A percentile compares a stretch with the other conserved stretches of the same genome.
Conservation (phyloP, 1,284 basidiomycete genomes). For the Malassezia psittaci region DNA sequence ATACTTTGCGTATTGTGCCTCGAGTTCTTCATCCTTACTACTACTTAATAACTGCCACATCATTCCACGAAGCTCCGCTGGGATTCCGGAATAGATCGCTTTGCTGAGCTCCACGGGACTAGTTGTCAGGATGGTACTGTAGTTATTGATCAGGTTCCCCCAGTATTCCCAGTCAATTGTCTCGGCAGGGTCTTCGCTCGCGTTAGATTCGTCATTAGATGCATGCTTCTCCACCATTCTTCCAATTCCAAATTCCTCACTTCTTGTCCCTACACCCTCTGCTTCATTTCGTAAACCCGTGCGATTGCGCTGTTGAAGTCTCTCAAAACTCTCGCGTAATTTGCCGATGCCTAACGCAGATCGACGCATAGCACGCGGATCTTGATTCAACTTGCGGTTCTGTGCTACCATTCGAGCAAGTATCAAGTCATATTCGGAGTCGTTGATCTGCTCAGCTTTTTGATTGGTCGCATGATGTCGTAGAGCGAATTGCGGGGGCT, state of each 20-base stretch:
- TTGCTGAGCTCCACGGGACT: slow-evolving; percentile 58
- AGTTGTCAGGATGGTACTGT: slow-evolving; percentile 23
- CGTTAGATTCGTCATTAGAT: not conserved
- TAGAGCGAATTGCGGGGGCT: not conserved
- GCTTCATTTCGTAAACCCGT: slow-evolving; percentile 10
- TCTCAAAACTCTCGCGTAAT: slow-evolving; percentile 37
- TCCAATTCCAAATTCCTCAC: slow-evolving; percentile 15
- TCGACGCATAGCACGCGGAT: slow-evolving; percentile 32
- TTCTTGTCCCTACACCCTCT: slow-evolving; percentile 8
- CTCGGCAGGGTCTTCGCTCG: slow-evolving; percentile 15
- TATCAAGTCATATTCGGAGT: slow-evolving; percentile 29
- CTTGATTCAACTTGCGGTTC: slow-evolving; percentile 30
- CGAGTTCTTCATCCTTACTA: slow-evolving; percentile 76
- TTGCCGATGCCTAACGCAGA: slow-evolving; percentile 39
- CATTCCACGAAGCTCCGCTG: slow-evolving; percentile 74
- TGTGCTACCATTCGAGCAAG: slow-evolving; percentile 31
- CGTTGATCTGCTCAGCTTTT: slow-evolving; percentile 17
- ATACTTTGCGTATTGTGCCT: slow-evolving; percentile 67
- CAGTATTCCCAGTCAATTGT: slow-evolving; percentile 69
- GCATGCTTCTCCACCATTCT: slow-evolving; percentile 8
- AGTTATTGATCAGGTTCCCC: slow-evolving; percentile 67
- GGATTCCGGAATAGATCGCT: slow-evolving; percentile 87
- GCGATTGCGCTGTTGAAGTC: slow-evolving; percentile 23
- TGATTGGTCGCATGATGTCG: not conserved
- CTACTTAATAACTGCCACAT: slow-evolving; percentile 95